Evolutionary conservation across 192 early-diverging fungal species (phyloP).

Genomic region (Podila verticillata): DNA sequence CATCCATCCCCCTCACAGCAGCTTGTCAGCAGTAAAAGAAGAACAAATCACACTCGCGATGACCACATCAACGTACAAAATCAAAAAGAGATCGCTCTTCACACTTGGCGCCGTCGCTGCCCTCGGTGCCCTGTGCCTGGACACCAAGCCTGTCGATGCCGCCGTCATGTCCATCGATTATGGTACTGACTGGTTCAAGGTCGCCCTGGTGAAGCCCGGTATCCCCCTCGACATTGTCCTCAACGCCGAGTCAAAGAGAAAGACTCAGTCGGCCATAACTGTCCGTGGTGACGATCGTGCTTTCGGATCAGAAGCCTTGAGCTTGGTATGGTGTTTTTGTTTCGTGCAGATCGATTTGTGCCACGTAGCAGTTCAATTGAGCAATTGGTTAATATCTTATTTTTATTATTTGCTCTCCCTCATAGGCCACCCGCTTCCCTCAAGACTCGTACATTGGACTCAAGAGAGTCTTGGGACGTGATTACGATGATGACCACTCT

Average conservation of each 20-base stretch:
- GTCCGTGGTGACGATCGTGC: conserved; percentile 83
- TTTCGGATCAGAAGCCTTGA: conserved; percentile 89
- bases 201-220: conserved; percentile 91
- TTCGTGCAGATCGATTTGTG: background rate
- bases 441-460: conserved; percentile 83
- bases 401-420: background rate
- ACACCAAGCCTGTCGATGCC: conserved; percentile 52
- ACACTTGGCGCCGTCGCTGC: conserved; percentile 43
- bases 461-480: conserved; percentile 85
- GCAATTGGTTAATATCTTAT: too few relatives aligned
- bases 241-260: conserved; percentile 95
- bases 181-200: conserved; percentile 98
- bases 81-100: conserved; percentile 40
- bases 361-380: too few relatives aligned
- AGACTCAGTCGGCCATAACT: conserved; percentile 86
- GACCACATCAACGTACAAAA: conserved; percentile 27
- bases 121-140: conserved; percentile 44
- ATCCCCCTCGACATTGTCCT: conserved; percentile 93
- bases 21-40: too few relatives aligned
- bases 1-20: background rate
- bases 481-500: conserved; percentile 73
- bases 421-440: conserved; percentile 83
- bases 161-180: conserved; percentile 96
- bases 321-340: conserved; percentile 59
- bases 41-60: background rate